These are phyloP conservation scores for Baorangia bicolor DNA, from an alignment of 768 basidiomycete genomes.

Conservation along the genomic window DNA sequence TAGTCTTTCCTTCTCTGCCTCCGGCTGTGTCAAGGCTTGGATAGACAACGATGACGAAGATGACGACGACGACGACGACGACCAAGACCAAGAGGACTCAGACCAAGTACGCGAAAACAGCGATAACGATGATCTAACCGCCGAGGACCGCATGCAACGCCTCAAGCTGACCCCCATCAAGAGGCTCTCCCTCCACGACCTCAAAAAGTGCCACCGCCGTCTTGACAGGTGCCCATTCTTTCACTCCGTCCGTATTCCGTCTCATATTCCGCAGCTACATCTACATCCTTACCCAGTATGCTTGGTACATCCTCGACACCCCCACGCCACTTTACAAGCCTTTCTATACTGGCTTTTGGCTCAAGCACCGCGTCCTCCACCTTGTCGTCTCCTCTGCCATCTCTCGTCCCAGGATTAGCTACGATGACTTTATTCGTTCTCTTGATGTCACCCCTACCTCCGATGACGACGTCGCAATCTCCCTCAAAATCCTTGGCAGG, in stretches of 20 bases:
- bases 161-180: constrained; percentile 44
- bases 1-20: constrained; percentile 35
- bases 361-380: constrained; percentile 49
- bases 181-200: constrained; percentile 48
- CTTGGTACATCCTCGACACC: constrained; percentile 67
- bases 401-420: constrained; percentile 35
- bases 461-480: constrained; percentile 32
- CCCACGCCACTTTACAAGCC: constrained; percentile 47
- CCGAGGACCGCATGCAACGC: constrained; percentile 23
- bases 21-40: constrained; percentile 39
- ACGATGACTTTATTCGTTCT: constrained; percentile 38
- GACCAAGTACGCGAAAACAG: constrained; percentile 7
- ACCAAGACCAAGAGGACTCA: constrained; percentile 22
- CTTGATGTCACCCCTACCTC: constrained; percentile 33
- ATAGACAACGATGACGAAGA: constrained; percentile 33
- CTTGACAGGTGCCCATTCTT: constrained; percentile 44
- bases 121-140: neutral
- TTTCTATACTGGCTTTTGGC: constrained; percentile 49
- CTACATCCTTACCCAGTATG: constrained; percentile 57
- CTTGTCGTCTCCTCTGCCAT: constrained; percentile 42
- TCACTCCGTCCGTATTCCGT: neutral
- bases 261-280: constrained; percentile 48
- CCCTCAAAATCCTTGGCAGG: constrained; percentile 43
- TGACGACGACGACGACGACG: constrained; percentile 25
- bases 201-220: constrained; percentile 18